Percentiles rank a stretch among this genome's conserved stretches.
Evolutionary conservation across 2,329 filamentous ascomycete genomes (phyloP).

Genomic region (Dactylellina haptotyla): DNA sequence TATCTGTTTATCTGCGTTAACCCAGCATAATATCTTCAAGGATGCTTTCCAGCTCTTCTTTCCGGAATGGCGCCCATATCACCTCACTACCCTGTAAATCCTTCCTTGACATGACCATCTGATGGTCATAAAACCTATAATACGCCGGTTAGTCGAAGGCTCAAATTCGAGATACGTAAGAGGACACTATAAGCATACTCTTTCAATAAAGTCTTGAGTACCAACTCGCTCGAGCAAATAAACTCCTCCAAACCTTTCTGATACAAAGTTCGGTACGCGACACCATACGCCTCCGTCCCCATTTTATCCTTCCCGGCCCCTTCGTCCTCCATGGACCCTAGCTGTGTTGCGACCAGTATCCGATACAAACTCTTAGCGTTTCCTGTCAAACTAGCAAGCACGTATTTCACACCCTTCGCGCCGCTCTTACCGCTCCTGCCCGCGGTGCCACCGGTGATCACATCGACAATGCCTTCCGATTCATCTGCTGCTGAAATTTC

Average conservation of each 20-base stretch:
- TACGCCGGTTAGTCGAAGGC: no score
- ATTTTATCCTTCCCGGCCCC: constrained; percentile 67
- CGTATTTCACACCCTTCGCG: constrained; percentile 89
- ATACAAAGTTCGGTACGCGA: constrained; percentile 91
- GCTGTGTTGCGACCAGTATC: constrained; percentile 83
- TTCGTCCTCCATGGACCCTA: constrained; percentile 75
- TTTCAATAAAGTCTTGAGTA: constrained; percentile 90
- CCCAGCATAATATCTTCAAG: constrained; percentile 72
- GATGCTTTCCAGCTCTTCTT: constrained; percentile 87
- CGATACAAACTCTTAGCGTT: constrained; percentile 90
- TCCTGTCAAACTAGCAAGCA: constrained; percentile 87
- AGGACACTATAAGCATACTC: constrained; percentile 69
- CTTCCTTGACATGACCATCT: constrained; percentile 91
- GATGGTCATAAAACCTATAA: constrained; percentile 91
- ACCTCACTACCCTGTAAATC: constrained; percentile 86
- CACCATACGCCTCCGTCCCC: constrained; percentile 67
- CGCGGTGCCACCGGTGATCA: constrained; percentile 69
- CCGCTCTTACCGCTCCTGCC: constrained; percentile 64
- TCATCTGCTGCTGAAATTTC: constrained; percentile 84
- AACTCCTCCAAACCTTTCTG: constrained; percentile 97
- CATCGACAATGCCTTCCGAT: constrained; percentile 65
- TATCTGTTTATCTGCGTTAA: constrained; percentile 2
- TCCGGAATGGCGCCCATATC: constrained; percentile 83
- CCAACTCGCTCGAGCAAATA: constrained; percentile 95
- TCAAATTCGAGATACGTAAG: not conserved